phyloP scores from a whole-genome alignment of 306 rosid genomes.

The Rosa rugosa region DNA sequence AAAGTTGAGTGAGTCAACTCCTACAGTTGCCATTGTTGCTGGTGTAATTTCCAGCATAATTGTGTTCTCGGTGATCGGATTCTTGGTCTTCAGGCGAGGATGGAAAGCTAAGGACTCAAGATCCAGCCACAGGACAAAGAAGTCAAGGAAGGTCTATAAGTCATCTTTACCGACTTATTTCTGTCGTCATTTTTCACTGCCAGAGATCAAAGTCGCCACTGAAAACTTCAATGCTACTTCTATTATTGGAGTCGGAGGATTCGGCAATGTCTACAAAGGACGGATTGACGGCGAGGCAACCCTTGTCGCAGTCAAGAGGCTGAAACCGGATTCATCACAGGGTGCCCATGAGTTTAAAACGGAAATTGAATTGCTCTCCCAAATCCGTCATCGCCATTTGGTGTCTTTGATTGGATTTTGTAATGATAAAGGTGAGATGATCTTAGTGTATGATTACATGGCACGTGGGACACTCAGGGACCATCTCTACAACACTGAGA shows the following conservation, averaged over 20 bases:
- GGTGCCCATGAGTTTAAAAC: conserved; percentile 41
- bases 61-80: background rate
- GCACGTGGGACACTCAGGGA: background rate
- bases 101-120: background rate
- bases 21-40: background rate
- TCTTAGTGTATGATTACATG: conserved; percentile 37
- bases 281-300: background rate
- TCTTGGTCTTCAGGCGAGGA: background rate
- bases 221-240: no score
- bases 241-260: no score
- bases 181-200: no score
- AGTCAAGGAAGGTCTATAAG: no score
- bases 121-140: no score
- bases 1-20: background rate
- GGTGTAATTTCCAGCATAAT: conserved; percentile 10
- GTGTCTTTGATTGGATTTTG: conserved; percentile 31
- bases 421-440: conserved; percentile 22
- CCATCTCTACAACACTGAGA: conserved; percentile 21
- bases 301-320: conserved; percentile 28
- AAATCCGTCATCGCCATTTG: conserved; percentile 31
- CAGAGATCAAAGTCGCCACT: no score
- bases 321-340: conserved; percentile 36
- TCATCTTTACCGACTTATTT: no score
- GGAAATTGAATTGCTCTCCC: conserved; percentile 42
- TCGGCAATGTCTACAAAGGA: no score